Evolutionary conservation across 108 stramenopile species (phyloP), one percentile per base, ranked within the genome.

Genomic region (Skeletonema potamos): DNA sequence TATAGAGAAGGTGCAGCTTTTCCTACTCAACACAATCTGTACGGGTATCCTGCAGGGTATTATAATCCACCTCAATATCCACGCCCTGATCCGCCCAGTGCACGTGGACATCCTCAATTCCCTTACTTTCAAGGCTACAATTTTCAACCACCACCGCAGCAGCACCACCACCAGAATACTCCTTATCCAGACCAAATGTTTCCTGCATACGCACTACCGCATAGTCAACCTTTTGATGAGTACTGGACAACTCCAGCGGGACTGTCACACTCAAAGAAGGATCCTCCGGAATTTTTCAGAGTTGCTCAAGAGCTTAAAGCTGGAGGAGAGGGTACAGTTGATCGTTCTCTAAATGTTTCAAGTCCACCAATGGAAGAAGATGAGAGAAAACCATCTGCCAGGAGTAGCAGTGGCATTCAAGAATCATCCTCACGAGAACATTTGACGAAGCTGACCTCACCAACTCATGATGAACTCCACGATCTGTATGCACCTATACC

Each of bases 301-400:
- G 32, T 55, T 55, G 28, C 6, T 26, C 27, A 58, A 74, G 58
- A 33, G 15, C 5, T 10, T 17, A 44, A 51, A 7, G 22, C 20
- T 28, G 32, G 54, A 37, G 29, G 64, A 22, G 56, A n/a, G 30
- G 39, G 43, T 43, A 24, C 36, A 44, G 22, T 34, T 27, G 30
- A 18, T 41, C 43, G 43, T 29, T 28, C 64, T 48, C 57, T 41
- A 73, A 55, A 15, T 64, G n/a, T 20, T 17, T 26, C 72, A 73
- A 55, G 30, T 73, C 26, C 51, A 22, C 34, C 72, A 24, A 27
- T 46, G 24, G 10, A 58, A 46, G 27, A 58, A 59, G 89, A 86
- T 9, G 84, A 82, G n/a, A 62, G 81, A 30, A 76, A 81, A 51
- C 70, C 75, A 29, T 43, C 76, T 22, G 69, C 69, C 18, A 60